These are phyloP conservation scores for Scutellaria minor DNA, from an alignment of 257 asterid genomes.

Conservation along the genomic window DNA sequence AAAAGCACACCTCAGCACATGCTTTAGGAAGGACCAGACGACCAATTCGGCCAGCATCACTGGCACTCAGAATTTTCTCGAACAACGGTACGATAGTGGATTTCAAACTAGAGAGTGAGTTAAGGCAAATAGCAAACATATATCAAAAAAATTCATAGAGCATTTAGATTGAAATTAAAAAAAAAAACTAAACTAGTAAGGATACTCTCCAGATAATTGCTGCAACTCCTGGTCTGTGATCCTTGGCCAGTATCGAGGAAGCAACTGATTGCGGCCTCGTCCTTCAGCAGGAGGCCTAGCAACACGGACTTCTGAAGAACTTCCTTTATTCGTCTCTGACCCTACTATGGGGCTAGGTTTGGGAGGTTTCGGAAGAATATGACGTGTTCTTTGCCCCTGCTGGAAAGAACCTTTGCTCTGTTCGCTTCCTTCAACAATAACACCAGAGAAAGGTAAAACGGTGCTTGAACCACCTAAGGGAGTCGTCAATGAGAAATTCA, in stretches of 20 bases:
- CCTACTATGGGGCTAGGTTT: constrained; percentile 50
- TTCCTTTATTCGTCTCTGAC: constrained; percentile 55
- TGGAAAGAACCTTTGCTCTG: constrained; percentile 60
- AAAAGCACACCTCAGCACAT: constrained; percentile 84
- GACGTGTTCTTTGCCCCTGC: constrained; percentile 54
- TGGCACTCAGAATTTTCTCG: constrained; percentile 93
- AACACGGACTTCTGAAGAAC: constrained; percentile 52
- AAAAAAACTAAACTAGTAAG: constrained; percentile 30
- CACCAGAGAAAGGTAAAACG: constrained; percentile 54
- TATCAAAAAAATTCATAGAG: background rate
- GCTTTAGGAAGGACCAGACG: constrained; percentile 99
- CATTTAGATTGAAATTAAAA: background rate
- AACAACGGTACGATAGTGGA: constrained; percentile 80
- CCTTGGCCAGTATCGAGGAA: constrained; percentile 99
- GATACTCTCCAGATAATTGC: constrained; percentile 97
- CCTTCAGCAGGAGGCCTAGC: constrained; percentile 97
- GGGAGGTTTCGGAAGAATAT: constrained; percentile 58
- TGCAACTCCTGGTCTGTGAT: constrained; percentile 93
- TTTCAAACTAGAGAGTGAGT: constrained; percentile 67
- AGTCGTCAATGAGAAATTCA: constrained; percentile 59
- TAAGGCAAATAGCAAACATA: constrained; percentile 43
- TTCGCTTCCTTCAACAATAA: constrained; percentile 66
- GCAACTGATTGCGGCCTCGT: constrained; percentile 84
- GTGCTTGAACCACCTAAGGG: constrained; percentile 53
- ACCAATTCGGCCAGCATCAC: constrained; percentile 99